Conservation (phyloP, 2,329 filamentous ascomycete species). For the Ophiosphaerella herpotricha region DNA sequence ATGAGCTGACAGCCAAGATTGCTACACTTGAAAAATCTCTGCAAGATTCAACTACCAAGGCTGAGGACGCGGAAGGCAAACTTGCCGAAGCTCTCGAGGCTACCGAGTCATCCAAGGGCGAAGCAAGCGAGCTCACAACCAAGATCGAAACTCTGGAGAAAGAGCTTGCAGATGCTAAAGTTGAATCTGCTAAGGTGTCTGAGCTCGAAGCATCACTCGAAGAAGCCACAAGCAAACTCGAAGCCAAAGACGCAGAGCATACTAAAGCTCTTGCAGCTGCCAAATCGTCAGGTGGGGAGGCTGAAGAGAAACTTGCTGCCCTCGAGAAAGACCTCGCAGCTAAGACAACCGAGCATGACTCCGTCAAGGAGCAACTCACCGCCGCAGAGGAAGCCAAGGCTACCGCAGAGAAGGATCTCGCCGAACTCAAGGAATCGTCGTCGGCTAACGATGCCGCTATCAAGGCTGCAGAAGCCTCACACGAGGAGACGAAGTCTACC, state of each 20-base stretch:
- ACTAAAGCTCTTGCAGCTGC: slow-evolving; percentile 24
- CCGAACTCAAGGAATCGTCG: slow-evolving; percentile 21
- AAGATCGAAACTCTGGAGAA: slow-evolving; percentile 20
- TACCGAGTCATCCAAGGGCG: slow-evolving; percentile 17
- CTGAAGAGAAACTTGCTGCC: slow-evolving; percentile 30
- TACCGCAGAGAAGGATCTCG: slow-evolving; percentile 26
- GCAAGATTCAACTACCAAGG: slow-evolving; percentile 18
- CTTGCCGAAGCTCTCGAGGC: slow-evolving; percentile 19
- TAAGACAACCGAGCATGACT: slow-evolving; percentile 15
- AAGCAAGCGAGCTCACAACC: slow-evolving; percentile 8
- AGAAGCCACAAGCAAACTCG: slow-evolving; percentile 22
- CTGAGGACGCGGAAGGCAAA: slow-evolving; percentile 18
- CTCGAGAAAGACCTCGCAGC: slow-evolving; percentile 32
- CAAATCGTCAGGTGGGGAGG: slow-evolving; percentile 22
- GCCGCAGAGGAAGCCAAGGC: slow-evolving; percentile 21
- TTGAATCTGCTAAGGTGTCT: slow-evolving; percentile 30
- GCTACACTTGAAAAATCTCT: slow-evolving; percentile 26
- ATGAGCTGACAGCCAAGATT: slow-evolving; percentile 18
- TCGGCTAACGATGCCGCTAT: slow-evolving; percentile 9
- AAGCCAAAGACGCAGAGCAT: slow-evolving; percentile 28
- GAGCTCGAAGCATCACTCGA: slow-evolving; percentile 29
- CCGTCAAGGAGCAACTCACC: slow-evolving; percentile 19
- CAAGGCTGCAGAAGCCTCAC: slow-evolving; percentile 8
- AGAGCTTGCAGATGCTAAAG: slow-evolving; percentile 25
- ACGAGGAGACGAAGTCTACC: slow-evolving; percentile 17